Conservation (phyloP, 768 basidiomycete species). For the Tephrocybe sp. region DNA sequence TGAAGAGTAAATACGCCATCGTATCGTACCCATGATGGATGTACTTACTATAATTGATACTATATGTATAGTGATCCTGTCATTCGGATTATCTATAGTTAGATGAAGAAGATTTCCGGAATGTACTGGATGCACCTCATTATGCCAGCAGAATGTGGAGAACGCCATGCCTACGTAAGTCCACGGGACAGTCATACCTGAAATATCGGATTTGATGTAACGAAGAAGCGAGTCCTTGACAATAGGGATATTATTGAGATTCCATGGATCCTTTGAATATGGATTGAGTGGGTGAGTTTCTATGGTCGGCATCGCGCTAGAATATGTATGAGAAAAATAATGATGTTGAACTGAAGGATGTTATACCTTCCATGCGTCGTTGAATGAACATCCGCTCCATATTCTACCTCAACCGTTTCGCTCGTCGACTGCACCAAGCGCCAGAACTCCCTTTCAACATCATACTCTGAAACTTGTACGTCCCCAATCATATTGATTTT, state of each 20-base stretch:
- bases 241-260: constrained; percentile 96
- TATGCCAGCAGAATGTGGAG: constrained; percentile 99
- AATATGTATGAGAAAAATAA: constrained; percentile 3
- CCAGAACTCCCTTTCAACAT: constrained; percentile 97
- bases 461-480: constrained; percentile 78
- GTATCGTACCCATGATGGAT: constrained; percentile 9
- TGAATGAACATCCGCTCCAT: constrained; percentile 98
- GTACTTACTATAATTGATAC: constrained; percentile 87
- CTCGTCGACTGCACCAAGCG: constrained; percentile 84
- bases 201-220: constrained; percentile 98
- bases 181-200: constrained; percentile 99
- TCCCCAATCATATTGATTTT: constrained; percentile 58
- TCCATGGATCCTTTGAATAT: constrained; percentile 94
- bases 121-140: constrained; percentile 61
- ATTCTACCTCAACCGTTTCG: constrained; percentile 97
- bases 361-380: constrained; percentile 98
- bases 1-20: constrained; percentile 16
- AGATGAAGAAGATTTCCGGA: not conserved
- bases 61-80: constrained; percentile 97
- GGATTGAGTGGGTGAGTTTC: constrained; percentile 89
- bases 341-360: too few species aligned
- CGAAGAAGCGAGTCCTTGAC: constrained; percentile 89
- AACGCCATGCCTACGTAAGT: constrained; percentile 99
- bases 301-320: constrained; percentile 91
- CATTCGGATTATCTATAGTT: not conserved